Evolutionary conservation across 345 rosid genomes (phyloP).

Genomic region (Theobroma cacao): DNA sequence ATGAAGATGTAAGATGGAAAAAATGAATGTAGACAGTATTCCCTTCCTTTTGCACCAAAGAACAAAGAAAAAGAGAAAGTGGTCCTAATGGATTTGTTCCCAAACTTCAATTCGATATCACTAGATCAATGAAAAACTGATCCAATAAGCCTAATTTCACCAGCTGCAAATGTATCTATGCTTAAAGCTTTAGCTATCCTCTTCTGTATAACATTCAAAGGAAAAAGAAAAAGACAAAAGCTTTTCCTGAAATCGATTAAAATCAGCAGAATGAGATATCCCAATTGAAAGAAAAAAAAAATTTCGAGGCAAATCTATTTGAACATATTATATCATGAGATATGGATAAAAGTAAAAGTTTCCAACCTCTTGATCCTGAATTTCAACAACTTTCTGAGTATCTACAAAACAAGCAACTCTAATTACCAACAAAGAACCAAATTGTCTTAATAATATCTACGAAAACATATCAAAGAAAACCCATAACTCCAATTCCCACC

Average conservation of each 20-base stretch:
- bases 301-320: background rate
- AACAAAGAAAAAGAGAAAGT: background rate
- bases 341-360: background rate
- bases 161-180: background rate
- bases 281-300: background rate
- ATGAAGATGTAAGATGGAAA: background rate
- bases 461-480: background rate
- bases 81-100: background rate
- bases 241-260: background rate
- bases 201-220: background rate
- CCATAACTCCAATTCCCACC: background rate
- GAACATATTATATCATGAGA: background rate
- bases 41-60: background rate
- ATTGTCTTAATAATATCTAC: background rate
- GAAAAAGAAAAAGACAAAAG: background rate
- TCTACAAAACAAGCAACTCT: background rate
- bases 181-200: background rate
- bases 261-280: background rate
- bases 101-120: background rate
- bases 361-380: background rate
- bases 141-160: background rate
- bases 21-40: background rate
- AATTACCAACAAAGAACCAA: background rate
- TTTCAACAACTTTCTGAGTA: background rate
- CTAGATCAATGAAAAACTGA: background rate